Evolutionary conservation across 169 alveolate species (phyloP).

Genomic region (Eimeria maxima): DNA sequence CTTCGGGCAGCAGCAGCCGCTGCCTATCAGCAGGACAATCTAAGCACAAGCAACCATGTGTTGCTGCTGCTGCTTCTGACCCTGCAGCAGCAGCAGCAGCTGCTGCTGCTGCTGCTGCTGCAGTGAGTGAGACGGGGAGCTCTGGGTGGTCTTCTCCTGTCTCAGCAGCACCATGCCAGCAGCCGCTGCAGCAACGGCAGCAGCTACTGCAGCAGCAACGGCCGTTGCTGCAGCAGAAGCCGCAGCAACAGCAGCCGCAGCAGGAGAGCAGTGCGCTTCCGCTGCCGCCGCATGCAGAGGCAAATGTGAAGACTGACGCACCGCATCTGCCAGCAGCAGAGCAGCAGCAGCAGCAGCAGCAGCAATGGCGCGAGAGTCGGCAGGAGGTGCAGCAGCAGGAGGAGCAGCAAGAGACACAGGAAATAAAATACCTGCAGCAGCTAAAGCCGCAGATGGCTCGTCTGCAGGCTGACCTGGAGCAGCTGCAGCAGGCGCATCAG

Average conservation of each 20-base stretch:
- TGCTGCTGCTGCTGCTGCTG: constrained; percentile 41
- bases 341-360: constrained; percentile 22
- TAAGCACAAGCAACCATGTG: neutral
- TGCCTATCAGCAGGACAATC: neutral
- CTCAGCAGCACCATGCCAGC: neutral
- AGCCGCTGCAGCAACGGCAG: too few relatives aligned
- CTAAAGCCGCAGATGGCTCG: neutral
- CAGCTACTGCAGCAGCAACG: neutral
- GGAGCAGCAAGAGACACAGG: neutral
- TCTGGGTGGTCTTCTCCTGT: neutral
- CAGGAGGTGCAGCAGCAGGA: neutral
- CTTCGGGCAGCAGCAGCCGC: neutral
- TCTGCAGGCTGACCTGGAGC: neutral
- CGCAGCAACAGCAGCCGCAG: constrained; percentile 34
- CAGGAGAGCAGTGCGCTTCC: neutral
- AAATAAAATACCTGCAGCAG: neutral
- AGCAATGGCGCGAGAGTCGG: neutral
- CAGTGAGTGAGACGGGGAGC: neutral
- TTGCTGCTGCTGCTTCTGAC: neutral
- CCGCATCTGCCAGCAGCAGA: neutral
- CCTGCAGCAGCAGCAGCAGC: neutral
- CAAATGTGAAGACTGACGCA: neutral
- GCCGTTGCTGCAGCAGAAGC: neutral
- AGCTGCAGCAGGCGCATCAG: neutral
- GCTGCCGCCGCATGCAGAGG: constrained; percentile 14